Evolutionary conservation across 768 basidiomycete genomes (phyloP).

Genomic region (Pleurotus sapidus): DNA sequence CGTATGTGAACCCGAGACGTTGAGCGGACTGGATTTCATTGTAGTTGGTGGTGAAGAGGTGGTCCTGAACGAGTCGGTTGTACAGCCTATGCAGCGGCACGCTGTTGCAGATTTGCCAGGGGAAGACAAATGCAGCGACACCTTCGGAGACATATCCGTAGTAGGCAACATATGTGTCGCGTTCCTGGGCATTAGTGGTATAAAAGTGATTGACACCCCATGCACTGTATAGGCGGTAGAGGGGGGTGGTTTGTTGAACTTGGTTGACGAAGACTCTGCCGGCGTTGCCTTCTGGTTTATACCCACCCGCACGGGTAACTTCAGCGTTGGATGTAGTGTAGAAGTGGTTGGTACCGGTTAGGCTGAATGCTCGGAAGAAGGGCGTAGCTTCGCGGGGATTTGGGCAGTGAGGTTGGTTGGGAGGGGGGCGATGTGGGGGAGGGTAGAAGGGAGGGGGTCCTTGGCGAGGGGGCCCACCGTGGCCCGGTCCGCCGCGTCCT

Average conservation of each 20-base stretch:
- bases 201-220: conserved; percentile 11
- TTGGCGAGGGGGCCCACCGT: neutral
- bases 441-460: neutral
- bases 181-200: conserved; percentile 11
- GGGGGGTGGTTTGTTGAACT: conserved; percentile 7
- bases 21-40: neutral
- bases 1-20: neutral
- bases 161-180: neutral
- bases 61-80: neutral
- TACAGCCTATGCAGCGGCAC: conserved; percentile 4
- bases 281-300: neutral
- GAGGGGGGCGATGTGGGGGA: neutral
- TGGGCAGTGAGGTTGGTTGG: neutral
- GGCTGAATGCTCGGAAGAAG: neutral
- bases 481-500: neutral
- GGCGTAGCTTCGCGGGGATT: neutral
- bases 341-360: neutral
- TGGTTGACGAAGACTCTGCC: conserved; percentile 6
- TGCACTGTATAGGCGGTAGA: conserved; percentile 14
- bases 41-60: conserved; percentile 4
- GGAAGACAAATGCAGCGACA: conserved; percentile 12
- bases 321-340: conserved; percentile 1
- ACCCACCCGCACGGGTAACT: neutral
- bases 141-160: conserved; percentile 9
- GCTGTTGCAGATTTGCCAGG: conserved; percentile 5